phyloP scores from a whole-genome alignment of 2,329 filamentous ascomycete species.

The Apiospora pterosperma region DNA sequence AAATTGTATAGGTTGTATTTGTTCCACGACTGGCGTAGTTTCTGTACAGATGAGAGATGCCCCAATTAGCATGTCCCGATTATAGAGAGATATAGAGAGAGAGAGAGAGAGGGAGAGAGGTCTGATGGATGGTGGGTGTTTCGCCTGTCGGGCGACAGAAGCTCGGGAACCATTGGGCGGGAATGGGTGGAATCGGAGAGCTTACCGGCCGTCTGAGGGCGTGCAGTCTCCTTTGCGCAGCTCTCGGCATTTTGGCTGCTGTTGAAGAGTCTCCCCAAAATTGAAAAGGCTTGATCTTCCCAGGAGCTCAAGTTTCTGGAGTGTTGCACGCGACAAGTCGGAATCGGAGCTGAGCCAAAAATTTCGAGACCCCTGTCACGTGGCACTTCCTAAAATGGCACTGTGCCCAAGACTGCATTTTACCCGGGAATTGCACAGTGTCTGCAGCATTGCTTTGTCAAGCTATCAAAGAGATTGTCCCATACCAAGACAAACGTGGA shows the following conservation, averaged over 20 bases:
- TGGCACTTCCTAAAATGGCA: background rate
- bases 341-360: background rate
- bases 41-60: constrained; percentile 48
- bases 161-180: background rate
- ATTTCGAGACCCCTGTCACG: constrained; percentile 5
- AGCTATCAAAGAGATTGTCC: too few species aligned
- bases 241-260: constrained; percentile 5
- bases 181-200: constrained; percentile 11
- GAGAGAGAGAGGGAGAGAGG: too few species aligned
- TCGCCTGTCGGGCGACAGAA: background rate
- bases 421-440: background rate
- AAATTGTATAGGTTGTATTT: constrained; percentile 97
- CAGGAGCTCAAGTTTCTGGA: background rate
- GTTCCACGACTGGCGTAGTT: constrained; percentile 94
- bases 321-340: background rate
- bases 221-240: constrained; percentile 53
- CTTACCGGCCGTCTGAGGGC: constrained; percentile 63
- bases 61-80: background rate
- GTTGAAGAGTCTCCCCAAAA: background rate
- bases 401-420: background rate
- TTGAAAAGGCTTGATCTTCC: background rate
- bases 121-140: too few species aligned
- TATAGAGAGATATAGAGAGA: background rate
- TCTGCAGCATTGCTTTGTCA: too few species aligned
- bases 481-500: too few species aligned